Percentiles rank a stretch among this genome's conserved stretches.
These are phyloP conservation scores for Rhizopogon vinicolor DNA, from an alignment of 768 basidiomycete species.

Conservation along the genomic window DNA sequence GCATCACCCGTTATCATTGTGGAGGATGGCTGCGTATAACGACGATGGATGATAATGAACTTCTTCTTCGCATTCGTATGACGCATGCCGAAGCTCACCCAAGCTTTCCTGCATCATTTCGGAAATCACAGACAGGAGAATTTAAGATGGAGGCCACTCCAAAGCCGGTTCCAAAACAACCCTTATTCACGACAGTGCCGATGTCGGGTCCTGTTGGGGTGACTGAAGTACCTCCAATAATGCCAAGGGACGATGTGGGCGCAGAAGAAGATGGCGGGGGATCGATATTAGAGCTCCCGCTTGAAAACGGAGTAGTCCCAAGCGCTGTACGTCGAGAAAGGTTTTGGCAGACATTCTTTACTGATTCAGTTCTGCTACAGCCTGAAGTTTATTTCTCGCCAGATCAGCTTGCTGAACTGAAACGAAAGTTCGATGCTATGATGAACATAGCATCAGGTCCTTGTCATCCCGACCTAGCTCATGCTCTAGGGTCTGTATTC, in stretches of 20 bases:
- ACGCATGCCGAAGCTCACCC: constrained; percentile 30
- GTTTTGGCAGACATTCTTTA: not conserved
- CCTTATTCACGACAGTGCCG: constrained; percentile 20
- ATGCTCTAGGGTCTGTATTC: constrained; percentile 27
- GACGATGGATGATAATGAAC: constrained; percentile 32
- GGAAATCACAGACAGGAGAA: constrained; percentile 27
- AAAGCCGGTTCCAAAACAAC: constrained; percentile 16
- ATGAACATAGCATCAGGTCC: constrained; percentile 26
- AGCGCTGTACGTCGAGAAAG: not conserved
- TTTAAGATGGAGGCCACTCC: constrained; percentile 27
- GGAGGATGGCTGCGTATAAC: constrained; percentile 31
- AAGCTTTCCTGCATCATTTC: constrained; percentile 27
- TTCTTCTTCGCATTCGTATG: constrained; percentile 30
- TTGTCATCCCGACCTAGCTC: constrained; percentile 25
- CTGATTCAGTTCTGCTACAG: constrained; percentile 4
- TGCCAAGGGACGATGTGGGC: not conserved
- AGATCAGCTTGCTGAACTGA: constrained; percentile 25
- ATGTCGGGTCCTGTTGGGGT: not conserved
- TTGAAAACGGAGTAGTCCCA: not conserved
- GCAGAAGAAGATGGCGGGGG: not conserved
- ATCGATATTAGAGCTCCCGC: not conserved
- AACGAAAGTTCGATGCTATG: constrained; percentile 27
- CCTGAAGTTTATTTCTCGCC: constrained; percentile 27
- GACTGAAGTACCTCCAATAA: not conserved
- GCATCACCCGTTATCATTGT: constrained; percentile 30